Conservation (phyloP, 176 grass and related monocot genomes). For the Lolium rigidum region DNA sequence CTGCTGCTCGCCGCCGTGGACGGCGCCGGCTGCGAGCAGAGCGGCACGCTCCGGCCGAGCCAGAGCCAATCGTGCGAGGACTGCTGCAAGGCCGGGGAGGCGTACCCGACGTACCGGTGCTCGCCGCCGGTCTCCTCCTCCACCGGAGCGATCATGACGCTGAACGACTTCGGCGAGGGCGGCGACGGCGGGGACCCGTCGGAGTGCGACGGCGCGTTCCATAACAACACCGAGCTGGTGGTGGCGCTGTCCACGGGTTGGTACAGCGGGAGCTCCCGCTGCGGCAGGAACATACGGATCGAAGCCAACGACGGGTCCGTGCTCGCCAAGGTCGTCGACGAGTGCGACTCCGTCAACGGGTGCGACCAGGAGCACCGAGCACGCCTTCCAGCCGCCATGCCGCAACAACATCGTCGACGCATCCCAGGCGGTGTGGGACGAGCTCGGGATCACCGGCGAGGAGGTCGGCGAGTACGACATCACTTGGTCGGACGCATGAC, state of each 20-base stretch:
- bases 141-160: background rate
- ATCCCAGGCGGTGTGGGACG: slow-evolving; percentile 57
- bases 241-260: slow-evolving; percentile 71
- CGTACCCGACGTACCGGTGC: slow-evolving; percentile 59
- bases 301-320: slow-evolving; percentile 48
- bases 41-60: slow-evolving; percentile 27
- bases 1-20: slow-evolving; percentile 28
- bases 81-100: slow-evolving; percentile 53
- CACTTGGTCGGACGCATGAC: slow-evolving; percentile 52
- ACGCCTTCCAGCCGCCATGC: slow-evolving; percentile 69
- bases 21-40: slow-evolving; percentile 25
- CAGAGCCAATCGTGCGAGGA: slow-evolving; percentile 42
- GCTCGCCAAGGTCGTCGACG: slow-evolving; percentile 68
- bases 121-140: slow-evolving; percentile 46
- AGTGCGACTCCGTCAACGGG: slow-evolving; percentile 59
- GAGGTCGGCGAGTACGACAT: slow-evolving; percentile 44
- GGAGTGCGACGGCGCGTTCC: slow-evolving; percentile 44
- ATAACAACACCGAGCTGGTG: slow-evolving; percentile 38
- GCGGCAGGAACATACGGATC: slow-evolving; percentile 49
- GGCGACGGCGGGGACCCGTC: slow-evolving; percentile 20
- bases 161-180: background rate
- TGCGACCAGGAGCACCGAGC: slow-evolving; percentile 58
- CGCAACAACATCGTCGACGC: slow-evolving; percentile 61
- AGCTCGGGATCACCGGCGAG: slow-evolving; percentile 33
- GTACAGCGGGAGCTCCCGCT: slow-evolving; percentile 45